A percentile compares a stretch with the other conserved stretches of the same genome.
phyloP scores from a whole-genome alignment of 331 rosid species.

The Rhamnella rubrinervis region DNA sequence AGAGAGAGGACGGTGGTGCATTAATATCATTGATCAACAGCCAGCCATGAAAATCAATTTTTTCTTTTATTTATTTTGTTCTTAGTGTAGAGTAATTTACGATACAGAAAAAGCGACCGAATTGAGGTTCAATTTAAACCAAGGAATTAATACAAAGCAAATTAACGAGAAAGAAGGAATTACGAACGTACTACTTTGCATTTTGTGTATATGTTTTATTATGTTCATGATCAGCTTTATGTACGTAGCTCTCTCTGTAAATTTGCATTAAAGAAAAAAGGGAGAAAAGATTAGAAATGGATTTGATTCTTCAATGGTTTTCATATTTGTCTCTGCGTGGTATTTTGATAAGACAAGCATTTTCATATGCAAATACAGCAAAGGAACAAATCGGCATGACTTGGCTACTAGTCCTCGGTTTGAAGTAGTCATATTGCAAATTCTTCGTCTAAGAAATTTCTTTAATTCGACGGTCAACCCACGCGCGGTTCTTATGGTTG shows the following conservation, averaged over 20 bases:
- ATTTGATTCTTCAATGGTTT: conserved; percentile 19
- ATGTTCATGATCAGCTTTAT: too few species aligned
- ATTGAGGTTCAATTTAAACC: too few species aligned
- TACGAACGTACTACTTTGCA: too few species aligned
- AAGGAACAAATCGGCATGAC: conserved; percentile 36
- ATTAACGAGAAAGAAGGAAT: too few species aligned
- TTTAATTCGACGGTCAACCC: conserved; percentile 27
- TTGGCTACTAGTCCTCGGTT: conserved; percentile 29
- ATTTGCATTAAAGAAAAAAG: too few species aligned
- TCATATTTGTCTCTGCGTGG: conserved; percentile 1
- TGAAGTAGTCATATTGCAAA: background rate
- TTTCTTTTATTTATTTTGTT: conserved; percentile 1
- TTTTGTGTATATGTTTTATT: too few species aligned
- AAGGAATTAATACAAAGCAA: too few species aligned
- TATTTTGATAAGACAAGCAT: conserved; percentile 10
- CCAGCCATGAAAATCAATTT: background rate
- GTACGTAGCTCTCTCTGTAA: too few species aligned
- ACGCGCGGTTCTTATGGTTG: background rate
- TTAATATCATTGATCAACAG: background rate
- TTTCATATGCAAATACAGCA: conserved; percentile 6
- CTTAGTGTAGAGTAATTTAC: background rate
- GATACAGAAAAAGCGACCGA: too few species aligned
- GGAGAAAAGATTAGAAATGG: too few species aligned
- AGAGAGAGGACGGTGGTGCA: conserved; percentile 22
- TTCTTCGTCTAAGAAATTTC: conserved; percentile 8